phyloP scores from a whole-genome alignment of 768 basidiomycete species.

The Trametopsis cervina region DNA sequence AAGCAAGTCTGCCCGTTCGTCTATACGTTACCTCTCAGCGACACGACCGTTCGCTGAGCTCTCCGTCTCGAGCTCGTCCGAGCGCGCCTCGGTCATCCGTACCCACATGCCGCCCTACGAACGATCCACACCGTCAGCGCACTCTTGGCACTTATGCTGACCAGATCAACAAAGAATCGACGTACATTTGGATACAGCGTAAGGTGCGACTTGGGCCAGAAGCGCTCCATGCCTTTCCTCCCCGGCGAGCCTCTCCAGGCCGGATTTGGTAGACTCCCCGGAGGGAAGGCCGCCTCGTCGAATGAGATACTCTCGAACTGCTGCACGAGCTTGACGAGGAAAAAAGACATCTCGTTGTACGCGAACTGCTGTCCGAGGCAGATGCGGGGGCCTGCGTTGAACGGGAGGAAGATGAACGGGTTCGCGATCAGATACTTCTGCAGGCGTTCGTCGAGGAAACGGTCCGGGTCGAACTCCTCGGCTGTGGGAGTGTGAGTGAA shows the following conservation, averaged over 20 bases:
- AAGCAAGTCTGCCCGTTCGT: no score
- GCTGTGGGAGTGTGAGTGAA: slow-evolving; percentile 14
- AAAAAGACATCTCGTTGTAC: slow-evolving; percentile 47
- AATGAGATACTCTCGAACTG: slow-evolving; percentile 34
- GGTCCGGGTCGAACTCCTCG: slow-evolving; percentile 51
- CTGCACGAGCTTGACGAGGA: slow-evolving; percentile 45
- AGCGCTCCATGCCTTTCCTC: slow-evolving; percentile 35
- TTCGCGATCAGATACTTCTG: slow-evolving; percentile 49
- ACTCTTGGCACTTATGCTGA: background rate
- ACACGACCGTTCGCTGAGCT: background rate
- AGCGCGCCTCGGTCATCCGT: slow-evolving; percentile 26
- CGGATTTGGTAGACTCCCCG: slow-evolving; percentile 23
- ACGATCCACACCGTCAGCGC: no score
- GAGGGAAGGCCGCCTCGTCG: slow-evolving; percentile 29
- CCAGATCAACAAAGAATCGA: background rate
- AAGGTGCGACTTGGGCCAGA: slow-evolving; percentile 31
- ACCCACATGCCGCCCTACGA: slow-evolving; percentile 22
- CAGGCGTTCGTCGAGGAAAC: slow-evolving; percentile 50
- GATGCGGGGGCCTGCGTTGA: slow-evolving; percentile 61
- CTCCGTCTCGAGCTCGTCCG: background rate
- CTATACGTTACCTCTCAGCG: background rate
- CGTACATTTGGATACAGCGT: slow-evolving; percentile 33
- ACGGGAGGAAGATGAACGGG: slow-evolving; percentile 64
- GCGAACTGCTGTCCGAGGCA: slow-evolving; percentile 54
- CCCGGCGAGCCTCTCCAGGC: slow-evolving; percentile 27